phyloP scores from a whole-genome alignment of 2,329 filamentous ascomycete species.

The Microcyclospora pomicola region DNA sequence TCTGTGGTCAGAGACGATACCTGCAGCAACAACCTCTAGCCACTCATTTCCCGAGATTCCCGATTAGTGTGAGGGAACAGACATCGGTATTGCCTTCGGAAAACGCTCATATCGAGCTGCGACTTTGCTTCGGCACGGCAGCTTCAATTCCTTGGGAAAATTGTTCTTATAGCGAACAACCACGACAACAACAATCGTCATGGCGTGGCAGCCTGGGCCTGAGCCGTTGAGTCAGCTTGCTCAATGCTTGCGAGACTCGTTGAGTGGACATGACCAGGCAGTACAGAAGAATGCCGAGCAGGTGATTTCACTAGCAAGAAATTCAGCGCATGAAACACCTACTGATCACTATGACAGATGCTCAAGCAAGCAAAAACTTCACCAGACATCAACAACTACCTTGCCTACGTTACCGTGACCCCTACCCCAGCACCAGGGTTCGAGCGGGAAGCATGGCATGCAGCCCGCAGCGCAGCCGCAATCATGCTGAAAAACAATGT shows the following conservation, averaged over 20 bases:
- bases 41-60: too few species aligned
- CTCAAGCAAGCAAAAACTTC: conserved; percentile 75
- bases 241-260: conserved; percentile 77
- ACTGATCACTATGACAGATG: conserved; percentile 47
- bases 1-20: too few species aligned
- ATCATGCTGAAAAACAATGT: conserved; percentile 96
- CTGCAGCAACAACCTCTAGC: too few species aligned
- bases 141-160: too few species aligned
- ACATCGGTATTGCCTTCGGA: too few species aligned
- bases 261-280: conserved; percentile 66
- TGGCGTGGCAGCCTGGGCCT: conserved; percentile 86
- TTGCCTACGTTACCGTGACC: conserved; percentile 78
- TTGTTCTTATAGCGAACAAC: too few species aligned
- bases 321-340: conserved; percentile 7
- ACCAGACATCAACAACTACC: conserved; percentile 94
- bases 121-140: too few species aligned
- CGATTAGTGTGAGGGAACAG: too few species aligned
- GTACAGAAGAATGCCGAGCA: conserved; percentile 81
- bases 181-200: conserved; percentile 28
- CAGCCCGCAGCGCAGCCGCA: conserved; percentile 74
- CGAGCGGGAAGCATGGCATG: conserved; percentile 48
- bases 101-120: too few species aligned
- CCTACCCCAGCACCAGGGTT: conserved; percentile 47
- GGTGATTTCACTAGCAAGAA: conserved; percentile 41
- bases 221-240: conserved; percentile 83